Evolutionary conservation across 169 alveolate genomes (phyloP), one percentile per base, ranked within the genome.

Genomic region (Plasmodium gaboni): DNA sequence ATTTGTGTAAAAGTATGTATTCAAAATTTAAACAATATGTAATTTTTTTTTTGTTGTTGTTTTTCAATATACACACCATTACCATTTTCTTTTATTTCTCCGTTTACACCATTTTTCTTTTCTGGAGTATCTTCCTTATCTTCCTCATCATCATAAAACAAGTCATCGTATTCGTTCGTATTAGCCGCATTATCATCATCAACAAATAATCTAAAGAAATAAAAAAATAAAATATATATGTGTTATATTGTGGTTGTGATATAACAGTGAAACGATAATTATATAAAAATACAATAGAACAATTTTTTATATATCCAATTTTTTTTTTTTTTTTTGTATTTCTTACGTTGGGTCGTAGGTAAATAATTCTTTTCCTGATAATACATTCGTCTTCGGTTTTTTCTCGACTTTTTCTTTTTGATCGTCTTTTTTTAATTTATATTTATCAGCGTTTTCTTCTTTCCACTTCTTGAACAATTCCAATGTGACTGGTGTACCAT

Each of bases 401-500:
- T 87, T 94, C 83, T 91, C 94, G 53, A 92, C 71, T 74, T 95
- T 92, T 55, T 55, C 64, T 44, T 88, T 88, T 63, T 88, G 94
- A 19, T 96, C 96, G 46, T 95, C 96, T 85, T 96, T 96, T 68
- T 89, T 93, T 51, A 89, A 89, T 63, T 95, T 97, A 46, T 94
- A 93, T 80, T 96, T 97, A 70, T 94, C 95, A 44, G 89, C 94
- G 68, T 92, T 60, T 86, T 93, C 95, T 50, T 86, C 89, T 88
- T 93, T 94, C 87, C 97, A 94, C 87, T 95, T 94, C 87, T 89
- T 74, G 92, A 98, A 98, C 9, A 97, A 94, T 73, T 97, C 99
- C 55, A 94, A 90, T 6, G 98, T 97, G 10, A 98, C 99, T 19
- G 97, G 96, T n/a, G 98, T 95, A 44, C 97, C 96, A 55, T 68